Conservation (phyloP, 257 asterid species). For the Mentha longifolia region DNA sequence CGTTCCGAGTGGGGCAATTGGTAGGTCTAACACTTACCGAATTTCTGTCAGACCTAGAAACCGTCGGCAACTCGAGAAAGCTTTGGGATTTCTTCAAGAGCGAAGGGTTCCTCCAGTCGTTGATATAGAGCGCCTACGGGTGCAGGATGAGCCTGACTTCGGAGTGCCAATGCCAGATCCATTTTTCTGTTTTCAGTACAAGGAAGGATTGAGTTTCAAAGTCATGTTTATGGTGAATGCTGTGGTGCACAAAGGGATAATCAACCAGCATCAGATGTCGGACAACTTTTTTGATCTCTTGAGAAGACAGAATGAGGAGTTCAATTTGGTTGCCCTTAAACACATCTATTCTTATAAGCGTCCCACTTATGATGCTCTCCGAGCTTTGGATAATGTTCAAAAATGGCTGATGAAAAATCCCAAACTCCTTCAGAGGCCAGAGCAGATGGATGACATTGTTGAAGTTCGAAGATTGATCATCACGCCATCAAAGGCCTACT, state of each 20-base stretch:
- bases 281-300: constrained; percentile 55
- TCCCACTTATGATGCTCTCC: constrained; percentile 62
- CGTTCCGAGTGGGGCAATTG: constrained; percentile 78
- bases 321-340: constrained; percentile 64
- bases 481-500: constrained; percentile 81
- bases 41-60: constrained; percentile 62
- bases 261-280: constrained; percentile 84
- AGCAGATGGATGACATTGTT: constrained; percentile 57
- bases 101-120: constrained; percentile 47
- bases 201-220: constrained; percentile 57
- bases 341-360: constrained; percentile 62
- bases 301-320: constrained; percentile 60
- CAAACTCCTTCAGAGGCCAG: constrained; percentile 61
- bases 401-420: constrained; percentile 68
- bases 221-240: constrained; percentile 77
- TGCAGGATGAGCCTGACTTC: constrained; percentile 66
- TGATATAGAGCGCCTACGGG: constrained; percentile 30
- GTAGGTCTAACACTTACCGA: constrained; percentile 76
- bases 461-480: constrained; percentile 80
- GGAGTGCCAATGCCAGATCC: constrained; percentile 57
- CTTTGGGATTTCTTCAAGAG: constrained; percentile 50
- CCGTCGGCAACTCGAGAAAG: constrained; percentile 46
- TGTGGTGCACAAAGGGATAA: constrained; percentile 73
- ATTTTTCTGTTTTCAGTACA: constrained; percentile 65
- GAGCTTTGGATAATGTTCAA: constrained; percentile 51